phyloP scores from a whole-genome alignment of 163 green algal species.

The Trebouxia gelatinosa region DNA sequence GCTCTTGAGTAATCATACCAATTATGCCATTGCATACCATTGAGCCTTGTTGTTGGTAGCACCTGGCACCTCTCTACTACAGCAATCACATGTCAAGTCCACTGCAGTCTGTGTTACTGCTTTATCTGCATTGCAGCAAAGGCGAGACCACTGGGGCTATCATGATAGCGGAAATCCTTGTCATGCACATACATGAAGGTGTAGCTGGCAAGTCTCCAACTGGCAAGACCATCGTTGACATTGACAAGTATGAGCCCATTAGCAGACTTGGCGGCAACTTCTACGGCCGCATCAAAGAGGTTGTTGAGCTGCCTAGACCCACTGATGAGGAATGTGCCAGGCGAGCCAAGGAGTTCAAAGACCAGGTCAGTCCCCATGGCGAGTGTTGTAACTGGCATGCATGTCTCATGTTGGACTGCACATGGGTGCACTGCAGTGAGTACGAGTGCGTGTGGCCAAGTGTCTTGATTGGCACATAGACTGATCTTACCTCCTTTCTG shows the following conservation, averaged over 20 bases:
- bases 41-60: no score
- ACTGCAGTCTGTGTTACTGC: background rate
- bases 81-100: background rate
- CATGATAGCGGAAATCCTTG: slow-evolving; percentile 83
- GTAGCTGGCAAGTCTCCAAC: slow-evolving; percentile 59
- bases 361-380: no score
- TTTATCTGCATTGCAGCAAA: slow-evolving; percentile 1
- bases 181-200: slow-evolving; percentile 77
- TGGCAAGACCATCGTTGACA: slow-evolving; percentile 74
- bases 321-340: slow-evolving; percentile 4
- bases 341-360: background rate
- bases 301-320: slow-evolving; percentile 80
- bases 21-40: no score
- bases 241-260: slow-evolving; percentile 55
- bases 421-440: no score
- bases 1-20: no score
- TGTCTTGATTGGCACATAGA: no score
- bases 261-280: slow-evolving; percentile 74
- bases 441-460: no score
- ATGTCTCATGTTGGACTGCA: background rate
- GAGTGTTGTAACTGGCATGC: no score
- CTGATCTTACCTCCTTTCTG: no score
- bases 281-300: slow-evolving; percentile 53
- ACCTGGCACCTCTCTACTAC: no score
- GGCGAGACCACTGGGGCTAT: slow-evolving; percentile 70